A percentile compares a stretch with the other conserved stretches of the same genome.
phyloP scores from a whole-genome alignment of 768 basidiomycete species.

The Tricholoma flavovirens region DNA sequence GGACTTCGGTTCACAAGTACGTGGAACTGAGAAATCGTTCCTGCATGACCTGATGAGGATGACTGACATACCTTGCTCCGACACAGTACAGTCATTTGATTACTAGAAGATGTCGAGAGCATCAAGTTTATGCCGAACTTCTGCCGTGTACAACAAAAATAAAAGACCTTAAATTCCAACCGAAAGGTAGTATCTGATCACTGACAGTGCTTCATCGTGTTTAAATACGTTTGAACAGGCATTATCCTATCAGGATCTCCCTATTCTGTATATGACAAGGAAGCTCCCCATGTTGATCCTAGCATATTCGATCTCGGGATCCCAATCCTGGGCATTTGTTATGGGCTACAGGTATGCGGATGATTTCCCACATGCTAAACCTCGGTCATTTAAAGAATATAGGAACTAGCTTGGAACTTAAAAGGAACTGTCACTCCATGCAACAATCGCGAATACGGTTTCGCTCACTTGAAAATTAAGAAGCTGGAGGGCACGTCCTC shows the following conservation, averaged over 20 bases:
- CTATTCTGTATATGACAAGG: conserved; percentile 93
- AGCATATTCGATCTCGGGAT: conserved; percentile 83
- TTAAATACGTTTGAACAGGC: conserved; percentile 36
- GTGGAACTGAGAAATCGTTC: conserved; percentile 4
- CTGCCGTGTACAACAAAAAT: conserved; percentile 94
- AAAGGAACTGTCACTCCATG: conserved; percentile 81
- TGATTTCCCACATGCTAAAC: not conserved
- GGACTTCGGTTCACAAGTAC: conserved; percentile 95
- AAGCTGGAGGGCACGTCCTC: conserved; percentile 47
- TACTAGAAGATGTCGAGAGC: conserved; percentile 94
- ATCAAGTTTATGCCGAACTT: conserved; percentile 95
- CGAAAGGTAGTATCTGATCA: conserved; percentile 64
- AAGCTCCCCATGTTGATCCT: conserved; percentile 91
- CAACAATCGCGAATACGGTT: conserved; percentile 93
- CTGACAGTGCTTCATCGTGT: not conserved
- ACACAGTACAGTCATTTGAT: conserved; percentile 93
- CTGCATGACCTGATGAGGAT: conserved; percentile 3
- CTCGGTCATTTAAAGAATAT: conserved; percentile 3
- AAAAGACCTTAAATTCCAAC: conserved; percentile 84
- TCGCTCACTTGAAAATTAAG: conserved; percentile 72
- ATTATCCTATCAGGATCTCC: conserved; percentile 98
- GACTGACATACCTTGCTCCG: conserved; percentile 5
- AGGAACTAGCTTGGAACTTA: conserved; percentile 92
- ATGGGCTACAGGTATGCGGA: conserved; percentile 80
- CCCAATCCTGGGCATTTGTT: conserved; percentile 95